Evolutionary conservation across 768 basidiomycete species (phyloP), one percentile per base, ranked within the genome.

Genomic region (Podaxis rugospora): DNA sequence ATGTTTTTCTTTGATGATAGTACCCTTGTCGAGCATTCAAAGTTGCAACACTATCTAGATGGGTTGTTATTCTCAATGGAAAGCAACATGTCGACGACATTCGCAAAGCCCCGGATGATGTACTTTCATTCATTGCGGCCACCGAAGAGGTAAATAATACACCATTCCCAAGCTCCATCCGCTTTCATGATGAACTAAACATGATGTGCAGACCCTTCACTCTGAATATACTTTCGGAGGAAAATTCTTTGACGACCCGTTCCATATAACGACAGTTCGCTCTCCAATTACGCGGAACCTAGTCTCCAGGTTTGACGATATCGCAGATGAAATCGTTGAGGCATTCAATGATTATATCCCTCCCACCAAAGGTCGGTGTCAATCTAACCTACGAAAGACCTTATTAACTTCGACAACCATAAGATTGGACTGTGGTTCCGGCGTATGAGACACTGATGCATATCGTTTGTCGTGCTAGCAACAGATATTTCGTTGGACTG

Each of bases 401-500:
- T 23, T 9, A 14, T 21, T 51, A 2, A 40, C 5, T 47, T 13
- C 35, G 11, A 37, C 21, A 7, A 27, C 35, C 3, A 28, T 25
- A 14, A 78, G 78, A 77, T 13, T 81, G 80, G 80, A 67, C 67
- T 11, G 63, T 62, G 6, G 46, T 80, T 1, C 66, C 67, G 0
- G 71, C 65, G 1, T 46, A 73, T 2, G 56, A 66, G 0, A 64
- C 57, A 0, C 63, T 73, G 2, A 71, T 66, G 60, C 39, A 70
- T 21, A 65, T 82, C 11, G 66, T 83, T 13, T 72, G 74, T 32
- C 72, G 80, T 42, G 65, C 69, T 1, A 76, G 65, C 55, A 80
- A 78, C 58, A 74, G 82, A 14, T 42, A 74, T 0, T 79, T 83
- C 51, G 77, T 83, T 3, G 82, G 81, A 0, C 67, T 75, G 36